Base-by-base conservation (phyloP, 768 basidiomycete species). In the Leccinum longicurvipes region DNA sequence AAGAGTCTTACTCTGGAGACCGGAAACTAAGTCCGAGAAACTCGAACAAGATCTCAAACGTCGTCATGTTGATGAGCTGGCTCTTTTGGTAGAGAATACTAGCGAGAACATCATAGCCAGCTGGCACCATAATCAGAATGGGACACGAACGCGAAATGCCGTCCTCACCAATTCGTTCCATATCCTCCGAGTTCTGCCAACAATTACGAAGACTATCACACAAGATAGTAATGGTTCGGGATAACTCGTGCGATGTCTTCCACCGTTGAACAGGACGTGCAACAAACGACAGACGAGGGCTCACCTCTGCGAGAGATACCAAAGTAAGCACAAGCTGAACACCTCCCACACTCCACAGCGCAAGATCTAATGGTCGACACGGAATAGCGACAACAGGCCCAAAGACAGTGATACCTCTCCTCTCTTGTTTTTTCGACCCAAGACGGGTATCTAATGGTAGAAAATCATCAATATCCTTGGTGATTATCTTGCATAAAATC, bases 121-220 rank as follows among this genome's bases (percentile, higher is more conserved):
- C 92, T 93, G 55, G 15, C 24, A 19, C 24, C 23, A n/a, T 59
- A 49, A 51, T 45, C 23, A 45, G 21, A 24, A 24, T 29, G 24
- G 53, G 49, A n/a, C 19, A 24, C n/a, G 6, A 50, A 36, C 2
- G 45, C 41, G 34, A 6, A 47, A 29, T 17, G n/a, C 15, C n/a
- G 4, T 12, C 77, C 87, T 64, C 62, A 93, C 93, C 84, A 52
- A 93, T 73, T 31, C 87, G 78, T 66, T 96, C 94, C 87, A 95
- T 93, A 62, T 97, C 95, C 66, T 95, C 94, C 32, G 91, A 94
- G 64, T 92, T 93, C 63, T 91, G 83, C 95, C 95, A 98, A 62
- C 84, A 90, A 61, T 89, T 86, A 60, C 83, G 83, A 45, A 97
- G 68, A 3, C 88, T 83, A 62, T 95, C 92, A 9, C 83, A 80